Base-by-base conservation (phyloP, 1,284 basidiomycete genomes). In the Tilletia indica region DNA sequence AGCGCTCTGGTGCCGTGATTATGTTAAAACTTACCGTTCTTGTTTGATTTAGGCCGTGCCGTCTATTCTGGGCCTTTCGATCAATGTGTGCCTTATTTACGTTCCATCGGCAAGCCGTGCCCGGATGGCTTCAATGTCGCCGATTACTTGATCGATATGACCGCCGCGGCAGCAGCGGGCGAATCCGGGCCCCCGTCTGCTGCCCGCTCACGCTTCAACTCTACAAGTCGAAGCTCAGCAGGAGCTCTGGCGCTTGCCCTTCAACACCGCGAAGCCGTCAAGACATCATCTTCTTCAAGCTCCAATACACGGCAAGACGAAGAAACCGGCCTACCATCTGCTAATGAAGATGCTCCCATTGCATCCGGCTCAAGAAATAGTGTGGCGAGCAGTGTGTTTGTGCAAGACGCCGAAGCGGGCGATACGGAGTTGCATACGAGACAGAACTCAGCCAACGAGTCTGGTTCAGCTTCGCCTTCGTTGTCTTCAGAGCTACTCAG, bases 61-160 rank as follows among this genome's bases (percentile, higher is more conserved):
- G 89, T 97, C 19, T 94, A 94, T 86, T 91, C 91, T 1, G 92
- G 94, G 42, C 90, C 90, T 70, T 89, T 91, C 70, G 82, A 86
- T 11, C 89, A 89, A 74, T 93, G 92, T 80, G 90, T 92, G 71
- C 88, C 88, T 1, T 95, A 97, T 86, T 92, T 98, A 74, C 88
- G 89, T 39, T 86, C 86, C 14, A 90, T 94, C 69, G 94, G 92
- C 0, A 89, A 91, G 74, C 88, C 90, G 0, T 99, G 96, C 83
- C 96, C 96, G 8, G 87, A 90, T n/a, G 96, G 96, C 0, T 98
- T 94, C 86, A 99, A 99, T 83, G 92, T 98, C 78, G 95, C 94
- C 0, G 96, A 99, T 85, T 77, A 77, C 66, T 71, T 80, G 47
- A 78, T 80, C 58, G 79, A 80, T 68, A 67, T 80, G 14, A 78